Evolutionary conservation across 208 protist genomes (phyloP).

Genomic region (Trypanosomatidae sp.): DNA sequence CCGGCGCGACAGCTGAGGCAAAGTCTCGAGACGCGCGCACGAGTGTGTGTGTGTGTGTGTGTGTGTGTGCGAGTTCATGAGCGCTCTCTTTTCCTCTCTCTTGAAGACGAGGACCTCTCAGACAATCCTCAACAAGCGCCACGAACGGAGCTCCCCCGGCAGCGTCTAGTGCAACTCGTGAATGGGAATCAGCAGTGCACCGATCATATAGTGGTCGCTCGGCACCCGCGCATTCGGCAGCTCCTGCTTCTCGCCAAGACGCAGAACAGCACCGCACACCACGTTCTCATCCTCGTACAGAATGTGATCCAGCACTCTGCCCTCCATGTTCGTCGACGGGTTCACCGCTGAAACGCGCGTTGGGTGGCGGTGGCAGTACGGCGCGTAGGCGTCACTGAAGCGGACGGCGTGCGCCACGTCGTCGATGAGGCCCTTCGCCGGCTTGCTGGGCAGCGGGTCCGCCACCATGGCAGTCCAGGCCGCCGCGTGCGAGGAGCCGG

Average conservation of each 20-base stretch:
- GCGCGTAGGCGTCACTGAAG: slow-evolving; percentile 65
- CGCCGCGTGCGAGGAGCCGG: no score
- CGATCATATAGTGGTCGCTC: slow-evolving; percentile 87
- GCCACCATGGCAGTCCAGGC: no score
- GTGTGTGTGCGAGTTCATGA: no score
- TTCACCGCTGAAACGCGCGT: slow-evolving; percentile 67
- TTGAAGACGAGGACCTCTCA: no score
- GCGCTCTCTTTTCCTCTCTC: no score
- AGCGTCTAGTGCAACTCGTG: slow-evolving; percentile 21
- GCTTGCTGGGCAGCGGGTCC: not conserved
- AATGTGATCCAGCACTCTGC: slow-evolving; percentile 86
- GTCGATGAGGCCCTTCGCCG: slow-evolving; percentile 15
- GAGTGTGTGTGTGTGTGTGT: no score
- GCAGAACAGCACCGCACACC: slow-evolving; percentile 54
- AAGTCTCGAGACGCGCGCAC: no score
- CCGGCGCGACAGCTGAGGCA: no score
- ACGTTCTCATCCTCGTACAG: slow-evolving; percentile 59
- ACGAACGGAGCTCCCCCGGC: no score
- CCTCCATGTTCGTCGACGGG: slow-evolving; percentile 70
- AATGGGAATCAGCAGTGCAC: slow-evolving; percentile 51
- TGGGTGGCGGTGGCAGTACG: slow-evolving; percentile 64
- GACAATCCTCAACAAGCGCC: no score
- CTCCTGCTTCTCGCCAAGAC: slow-evolving; percentile 43
- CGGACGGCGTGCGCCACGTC: slow-evolving; percentile 41
- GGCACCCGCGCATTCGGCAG: slow-evolving; percentile 61